Conservation (phyloP, 148 eudicot genomes). For the Vaccinium macrocarpon region DNA sequence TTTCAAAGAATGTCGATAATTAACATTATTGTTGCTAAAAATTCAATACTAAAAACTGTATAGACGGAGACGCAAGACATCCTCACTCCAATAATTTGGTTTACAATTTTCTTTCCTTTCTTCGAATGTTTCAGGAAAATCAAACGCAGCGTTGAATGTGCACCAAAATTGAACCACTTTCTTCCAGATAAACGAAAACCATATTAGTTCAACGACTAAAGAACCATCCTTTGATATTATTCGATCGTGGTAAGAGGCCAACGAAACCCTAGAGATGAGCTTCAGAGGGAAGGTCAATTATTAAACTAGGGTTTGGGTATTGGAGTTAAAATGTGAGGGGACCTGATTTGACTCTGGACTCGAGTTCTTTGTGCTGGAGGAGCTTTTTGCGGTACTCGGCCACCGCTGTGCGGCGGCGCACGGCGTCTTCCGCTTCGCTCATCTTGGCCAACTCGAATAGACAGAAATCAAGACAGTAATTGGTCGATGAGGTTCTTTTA, state of each 20-base stretch:
- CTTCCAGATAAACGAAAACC: background rate
- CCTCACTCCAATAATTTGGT: background rate
- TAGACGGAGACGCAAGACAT: background rate
- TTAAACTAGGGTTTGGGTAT: slow-evolving; percentile 19
- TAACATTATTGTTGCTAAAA: background rate
- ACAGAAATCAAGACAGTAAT: background rate
- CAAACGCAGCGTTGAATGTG: background rate
- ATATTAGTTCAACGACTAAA: background rate
- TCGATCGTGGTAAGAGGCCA: background rate
- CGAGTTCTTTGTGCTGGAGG: slow-evolving; percentile 52
- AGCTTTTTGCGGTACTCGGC: slow-evolving; percentile 52
- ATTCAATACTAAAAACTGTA: background rate
- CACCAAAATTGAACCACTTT: background rate
- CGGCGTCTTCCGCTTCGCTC: slow-evolving; percentile 40
- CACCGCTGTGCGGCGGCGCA: slow-evolving; percentile 40
- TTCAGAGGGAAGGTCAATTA: background rate
- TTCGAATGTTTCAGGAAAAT: background rate
- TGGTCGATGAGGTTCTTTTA: background rate
- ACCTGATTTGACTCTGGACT: slow-evolving; percentile 50
- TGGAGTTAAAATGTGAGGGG: background rate
- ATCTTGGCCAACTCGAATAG: background rate
- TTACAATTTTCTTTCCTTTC: background rate
- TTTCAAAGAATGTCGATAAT: background rate
- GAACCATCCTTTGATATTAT: background rate
- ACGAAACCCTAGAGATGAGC: slow-evolving; percentile 3